phyloP scores from a whole-genome alignment of 202 grass and related monocot species.

The Musa balbisiana region DNA sequence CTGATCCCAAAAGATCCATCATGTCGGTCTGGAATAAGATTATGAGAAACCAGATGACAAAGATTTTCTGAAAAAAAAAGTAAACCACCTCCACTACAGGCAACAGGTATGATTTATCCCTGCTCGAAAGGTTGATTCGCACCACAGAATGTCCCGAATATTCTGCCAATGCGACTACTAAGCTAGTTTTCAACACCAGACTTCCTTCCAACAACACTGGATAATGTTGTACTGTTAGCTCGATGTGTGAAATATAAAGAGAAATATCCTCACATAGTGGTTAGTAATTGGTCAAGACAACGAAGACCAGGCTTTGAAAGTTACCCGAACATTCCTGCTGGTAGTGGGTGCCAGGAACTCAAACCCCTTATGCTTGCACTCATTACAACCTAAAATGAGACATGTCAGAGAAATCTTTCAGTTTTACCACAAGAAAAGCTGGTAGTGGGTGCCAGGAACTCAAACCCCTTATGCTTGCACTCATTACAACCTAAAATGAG shows the following conservation, averaged over 20 bases:
- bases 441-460: constrained; percentile 71
- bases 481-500: constrained; percentile 25
- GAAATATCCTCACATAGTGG: background rate
- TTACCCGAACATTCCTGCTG: constrained; percentile 86
- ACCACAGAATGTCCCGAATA: constrained; percentile 81
- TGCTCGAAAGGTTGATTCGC: constrained; percentile 90
- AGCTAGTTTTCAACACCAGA: constrained; percentile 94
- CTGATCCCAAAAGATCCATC: constrained; percentile 97
- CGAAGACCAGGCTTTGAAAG: constrained; percentile 56
- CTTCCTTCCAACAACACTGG: constrained; percentile 90
- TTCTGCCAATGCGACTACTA: constrained; percentile 68
- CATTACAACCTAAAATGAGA: constrained; percentile 25
- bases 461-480: constrained; percentile 53
- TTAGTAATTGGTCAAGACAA: background rate
- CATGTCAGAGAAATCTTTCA: background rate
- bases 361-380: constrained; percentile 52
- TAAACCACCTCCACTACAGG: background rate
- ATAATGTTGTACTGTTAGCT: background rate
- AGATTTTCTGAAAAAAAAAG: background rate
- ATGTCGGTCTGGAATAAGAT: constrained; percentile 63
- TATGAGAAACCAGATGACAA: constrained; percentile 5
- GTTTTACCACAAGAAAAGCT: background rate
- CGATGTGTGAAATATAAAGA: too few species aligned
- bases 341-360: constrained; percentile 71
- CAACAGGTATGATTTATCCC: constrained; percentile 11